Conservation (phyloP, 108 stramenopile genomes). For the Phaeodactylum tricornutum region DNA sequence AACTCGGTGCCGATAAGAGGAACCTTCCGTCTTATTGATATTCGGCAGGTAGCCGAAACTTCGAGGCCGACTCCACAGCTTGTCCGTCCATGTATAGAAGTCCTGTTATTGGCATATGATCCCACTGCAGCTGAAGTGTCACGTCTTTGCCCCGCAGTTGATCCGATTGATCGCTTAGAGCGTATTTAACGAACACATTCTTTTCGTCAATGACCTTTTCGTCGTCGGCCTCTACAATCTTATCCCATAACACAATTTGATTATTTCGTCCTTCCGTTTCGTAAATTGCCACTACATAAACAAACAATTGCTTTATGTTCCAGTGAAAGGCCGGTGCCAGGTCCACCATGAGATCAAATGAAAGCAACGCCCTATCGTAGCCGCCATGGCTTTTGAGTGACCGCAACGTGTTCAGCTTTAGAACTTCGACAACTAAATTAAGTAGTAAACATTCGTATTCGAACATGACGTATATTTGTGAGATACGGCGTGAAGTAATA, state of each 20-base stretch:
- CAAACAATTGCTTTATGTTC: constrained; percentile 96
- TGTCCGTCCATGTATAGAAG: constrained; percentile 68
- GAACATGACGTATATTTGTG: too few species aligned
- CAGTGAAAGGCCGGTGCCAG: constrained; percentile 95
- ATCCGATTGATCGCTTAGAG: constrained; percentile 89
- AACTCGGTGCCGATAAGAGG: too few species aligned
- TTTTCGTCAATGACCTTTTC: constrained; percentile 63
- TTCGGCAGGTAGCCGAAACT: constrained; percentile 62
- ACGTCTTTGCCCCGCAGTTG: constrained; percentile 87
- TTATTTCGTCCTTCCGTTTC: constrained; percentile 65
- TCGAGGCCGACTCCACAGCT: constrained; percentile 30
- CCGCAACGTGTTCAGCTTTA: constrained; percentile 64
- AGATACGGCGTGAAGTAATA: too few species aligned
- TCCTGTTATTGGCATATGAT: constrained; percentile 97
- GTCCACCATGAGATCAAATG: constrained; percentile 91
- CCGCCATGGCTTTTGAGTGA: constrained; percentile 86
- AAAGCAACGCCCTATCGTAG: constrained; percentile 87
- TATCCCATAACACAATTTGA: constrained; percentile 95
- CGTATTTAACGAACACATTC: constrained; percentile 93
- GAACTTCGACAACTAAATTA: constrained; percentile 54
- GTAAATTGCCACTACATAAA: constrained; percentile 88
- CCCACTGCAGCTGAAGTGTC: constrained; percentile 85
- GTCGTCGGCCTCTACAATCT: constrained; percentile 81
- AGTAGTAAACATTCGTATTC: too few species aligned
- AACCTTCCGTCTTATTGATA: constrained; percentile 70